Base-by-base conservation (phyloP, 1,284 basidiomycete species). In the Pseudozyma sp. region DNA sequence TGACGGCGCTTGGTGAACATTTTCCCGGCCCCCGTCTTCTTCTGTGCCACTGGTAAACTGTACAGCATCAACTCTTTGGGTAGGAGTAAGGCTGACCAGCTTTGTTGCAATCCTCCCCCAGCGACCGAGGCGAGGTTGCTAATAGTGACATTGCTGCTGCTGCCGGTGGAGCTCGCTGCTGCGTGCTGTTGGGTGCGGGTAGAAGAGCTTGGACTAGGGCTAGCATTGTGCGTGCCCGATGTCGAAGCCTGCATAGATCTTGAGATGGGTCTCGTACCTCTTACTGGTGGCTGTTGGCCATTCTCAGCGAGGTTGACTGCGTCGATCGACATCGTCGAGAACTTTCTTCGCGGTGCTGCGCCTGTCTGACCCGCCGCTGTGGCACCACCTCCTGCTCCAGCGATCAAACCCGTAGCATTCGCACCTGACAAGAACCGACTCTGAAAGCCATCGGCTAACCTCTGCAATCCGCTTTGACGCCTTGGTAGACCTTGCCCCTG, bases 1-100 rank as follows among this genome's bases (percentile, higher is more conserved):
- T 86, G 86, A 5, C 87, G 85, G 42, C 87, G 87, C 76, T 78
- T 87, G 56, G 67, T 86, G 63, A 81, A 87, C 64, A 81, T 80
- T 47, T 77, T 75, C 1, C 78, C 77, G 2, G 79, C 52, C 1
- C 80, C 81, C 11, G 78, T 76, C 61, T 72, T 77, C n/a, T 70
- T 68, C 10, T 81, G 77, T n/a, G 77, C 53, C 18, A 83, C 77
- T 14, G 81, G 81, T 16, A 74, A 48, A 10, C 70, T 73, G 47
- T 79, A 83, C n/a, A 78, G 59, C 59, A 83, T 70, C 10, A 76
- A 44, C 55, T 84, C 82, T 12, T 70, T 62, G 2, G 81, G 81
- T 35, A 84, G 54, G 31, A 84, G 54, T 18, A 84, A 51, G 8
- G 76, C 78, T 40, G 62, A 59, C 79, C 79, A 81, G 54, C 69